Evolutionary conservation across 495 filamentous ascomycete genomes (phyloP).

Genomic region (Tuber borchii): DNA sequence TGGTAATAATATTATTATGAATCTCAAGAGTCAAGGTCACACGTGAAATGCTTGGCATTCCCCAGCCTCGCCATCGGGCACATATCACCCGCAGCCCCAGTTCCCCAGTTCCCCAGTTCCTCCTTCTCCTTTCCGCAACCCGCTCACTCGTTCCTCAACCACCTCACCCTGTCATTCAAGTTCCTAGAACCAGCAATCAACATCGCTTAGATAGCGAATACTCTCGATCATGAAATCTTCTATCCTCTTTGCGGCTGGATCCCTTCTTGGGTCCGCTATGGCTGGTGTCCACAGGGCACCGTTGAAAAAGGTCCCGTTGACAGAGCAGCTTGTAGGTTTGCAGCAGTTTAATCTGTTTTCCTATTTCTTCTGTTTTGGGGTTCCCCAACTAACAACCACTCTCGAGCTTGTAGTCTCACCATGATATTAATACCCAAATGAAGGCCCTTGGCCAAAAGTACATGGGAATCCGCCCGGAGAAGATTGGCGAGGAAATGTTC

Average conservation of each 20-base stretch:
- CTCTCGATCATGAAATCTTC: slow-evolving; percentile 68
- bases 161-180: slow-evolving; percentile 5
- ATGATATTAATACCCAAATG: slow-evolving; percentile 74
- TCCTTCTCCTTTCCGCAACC: slow-evolving; percentile 18
- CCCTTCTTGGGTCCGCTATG: slow-evolving; percentile 75
- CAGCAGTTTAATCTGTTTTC: not conserved
- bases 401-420: slow-evolving; percentile 51
- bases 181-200: not conserved
- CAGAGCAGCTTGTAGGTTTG: slow-evolving; percentile 77
- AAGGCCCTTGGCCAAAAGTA: slow-evolving; percentile 83
- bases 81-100: slow-evolving; percentile 16
- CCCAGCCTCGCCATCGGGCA: slow-evolving; percentile 27
- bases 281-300: slow-evolving; percentile 88
- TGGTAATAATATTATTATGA: not conserved
- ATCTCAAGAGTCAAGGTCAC: not conserved
- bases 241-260: slow-evolving; percentile 63
- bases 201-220: slow-evolving; percentile 5
- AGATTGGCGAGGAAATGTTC: slow-evolving; percentile 68
- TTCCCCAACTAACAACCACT: not conserved
- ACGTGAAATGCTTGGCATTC: slow-evolving; percentile 17
- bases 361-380: not conserved
- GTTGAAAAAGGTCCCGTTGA: slow-evolving; percentile 89
- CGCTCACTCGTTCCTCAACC: slow-evolving; percentile 18
- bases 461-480: slow-evolving; percentile 72
- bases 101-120: slow-evolving; percentile 3